Percentiles rank a stretch among this genome's conserved stretches.
phyloP scores from a whole-genome alignment of 345 rosid genomes.

The Raphanus raphanistrum region DNA sequence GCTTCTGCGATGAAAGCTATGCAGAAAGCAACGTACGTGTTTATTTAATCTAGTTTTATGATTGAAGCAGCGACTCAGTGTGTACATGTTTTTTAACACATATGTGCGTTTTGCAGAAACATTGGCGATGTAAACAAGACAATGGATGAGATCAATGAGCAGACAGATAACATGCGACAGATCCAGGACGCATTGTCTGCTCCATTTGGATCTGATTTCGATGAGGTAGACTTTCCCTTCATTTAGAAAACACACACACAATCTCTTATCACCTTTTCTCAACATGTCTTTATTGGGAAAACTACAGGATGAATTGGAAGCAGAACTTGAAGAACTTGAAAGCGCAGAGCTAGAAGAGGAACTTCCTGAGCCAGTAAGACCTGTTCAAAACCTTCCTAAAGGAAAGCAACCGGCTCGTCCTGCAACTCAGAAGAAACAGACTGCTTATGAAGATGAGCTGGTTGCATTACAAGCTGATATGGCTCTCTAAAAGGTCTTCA shows the following conservation, averaged over 20 bases:
- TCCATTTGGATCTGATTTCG: slow-evolving; percentile 78
- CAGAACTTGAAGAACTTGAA: slow-evolving; percentile 92
- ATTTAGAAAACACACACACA: neutral
- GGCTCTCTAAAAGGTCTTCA: slow-evolving; percentile 62
- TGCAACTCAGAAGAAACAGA: slow-evolving; percentile 50
- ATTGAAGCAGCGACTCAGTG: neutral
- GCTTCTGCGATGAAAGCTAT: slow-evolving; percentile 85
- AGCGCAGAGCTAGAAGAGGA: slow-evolving; percentile 81
- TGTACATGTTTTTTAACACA: neutral
- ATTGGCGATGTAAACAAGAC: slow-evolving; percentile 91
- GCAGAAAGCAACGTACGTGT: slow-evolving; percentile 89
- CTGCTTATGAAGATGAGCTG: slow-evolving; percentile 78
- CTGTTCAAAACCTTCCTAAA: slow-evolving; percentile 47
- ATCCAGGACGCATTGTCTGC: slow-evolving; percentile 83
- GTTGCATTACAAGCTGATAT: slow-evolving; percentile 86
- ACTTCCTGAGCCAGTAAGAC: slow-evolving; percentile 74
- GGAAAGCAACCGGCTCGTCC: slow-evolving; percentile 66
- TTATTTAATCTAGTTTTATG: neutral
- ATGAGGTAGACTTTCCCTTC: slow-evolving; percentile 57
- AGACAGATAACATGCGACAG: slow-evolving; percentile 86
- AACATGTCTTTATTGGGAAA: neutral
- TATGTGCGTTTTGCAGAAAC: slow-evolving; percentile 50
- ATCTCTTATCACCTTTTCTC: neutral
- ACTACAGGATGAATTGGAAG: slow-evolving; percentile 87
- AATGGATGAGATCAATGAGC: slow-evolving; percentile 87